phyloP scores from a whole-genome alignment of 2,329 filamentous ascomycete species.

The Fusarium incarnatum region DNA sequence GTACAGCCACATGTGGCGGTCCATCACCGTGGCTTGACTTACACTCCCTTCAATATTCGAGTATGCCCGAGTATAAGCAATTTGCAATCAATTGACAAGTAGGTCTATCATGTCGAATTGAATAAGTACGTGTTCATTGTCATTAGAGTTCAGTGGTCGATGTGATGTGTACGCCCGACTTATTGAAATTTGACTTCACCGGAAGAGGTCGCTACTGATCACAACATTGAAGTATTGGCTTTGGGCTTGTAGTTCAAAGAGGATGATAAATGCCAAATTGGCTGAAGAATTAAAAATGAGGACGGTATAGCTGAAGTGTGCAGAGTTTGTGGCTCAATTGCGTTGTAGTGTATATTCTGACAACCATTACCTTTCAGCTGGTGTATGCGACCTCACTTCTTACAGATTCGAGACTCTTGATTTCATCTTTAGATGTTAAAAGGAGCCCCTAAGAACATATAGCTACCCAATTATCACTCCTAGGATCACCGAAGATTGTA shows the following conservation, averaged over 20 bases:
- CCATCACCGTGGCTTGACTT: slow-evolving; percentile 48
- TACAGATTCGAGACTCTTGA: not conserved
- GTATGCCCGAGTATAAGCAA: not conserved
- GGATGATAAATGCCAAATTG: not conserved
- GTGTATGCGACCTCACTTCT: not conserved
- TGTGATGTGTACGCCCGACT: too few species aligned
- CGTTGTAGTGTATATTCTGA: not conserved
- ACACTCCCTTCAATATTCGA: not conserved
- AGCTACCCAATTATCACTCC: not conserved
- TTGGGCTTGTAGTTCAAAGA: too few species aligned
- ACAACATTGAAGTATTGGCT: too few species aligned
- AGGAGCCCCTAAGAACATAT: rapidly evolving
- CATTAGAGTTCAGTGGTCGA: too few species aligned
- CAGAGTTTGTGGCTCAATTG: not conserved
- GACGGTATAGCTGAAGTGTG: too few species aligned
- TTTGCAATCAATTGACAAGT: not conserved
- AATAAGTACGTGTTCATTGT: too few species aligned
- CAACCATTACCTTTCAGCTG: not conserved
- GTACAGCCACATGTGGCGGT: slow-evolving; percentile 20
- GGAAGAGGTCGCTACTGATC: too few species aligned
- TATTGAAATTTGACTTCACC: too few species aligned
- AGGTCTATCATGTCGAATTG: not conserved
- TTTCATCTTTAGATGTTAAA: not conserved
- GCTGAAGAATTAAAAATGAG: too few species aligned
- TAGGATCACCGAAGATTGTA: not conserved